Conservation (phyloP, 2,329 filamentous ascomycete species). For the Cadophora sp. region DNA sequence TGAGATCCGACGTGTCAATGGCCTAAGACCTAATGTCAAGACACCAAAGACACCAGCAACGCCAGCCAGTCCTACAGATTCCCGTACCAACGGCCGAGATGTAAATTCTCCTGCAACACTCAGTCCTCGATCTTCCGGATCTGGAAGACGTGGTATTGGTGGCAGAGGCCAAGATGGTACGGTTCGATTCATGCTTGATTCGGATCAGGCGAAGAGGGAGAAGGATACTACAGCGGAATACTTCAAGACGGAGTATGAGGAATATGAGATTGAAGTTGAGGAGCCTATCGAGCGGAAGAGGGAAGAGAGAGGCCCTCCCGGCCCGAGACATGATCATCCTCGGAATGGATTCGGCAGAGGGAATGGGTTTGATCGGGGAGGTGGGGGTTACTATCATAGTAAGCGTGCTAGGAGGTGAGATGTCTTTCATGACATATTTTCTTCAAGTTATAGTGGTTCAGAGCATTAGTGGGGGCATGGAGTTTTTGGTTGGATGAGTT, state of each 20-base stretch:
- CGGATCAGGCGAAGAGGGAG: slow-evolving; percentile 76
- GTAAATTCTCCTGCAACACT: slow-evolving; percentile 42
- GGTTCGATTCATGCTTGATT: slow-evolving; percentile 88
- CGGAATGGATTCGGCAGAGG: slow-evolving; percentile 29
- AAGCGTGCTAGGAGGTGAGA: slow-evolving; percentile 27
- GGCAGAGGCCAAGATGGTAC: slow-evolving; percentile 68
- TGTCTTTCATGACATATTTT: not conserved
- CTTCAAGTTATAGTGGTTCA: not conserved
- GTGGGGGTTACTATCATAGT: slow-evolving; percentile 25
- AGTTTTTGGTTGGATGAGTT: slow-evolving; percentile 3
- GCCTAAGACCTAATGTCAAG: slow-evolving; percentile 45
- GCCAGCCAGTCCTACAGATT: slow-evolving; percentile 44
- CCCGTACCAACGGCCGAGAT: slow-evolving; percentile 42
- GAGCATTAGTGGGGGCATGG: not conserved
- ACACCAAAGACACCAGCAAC: slow-evolving; percentile 47
- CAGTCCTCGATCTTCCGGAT: slow-evolving; percentile 43
- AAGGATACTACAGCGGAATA: slow-evolving; percentile 70
- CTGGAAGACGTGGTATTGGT: slow-evolving; percentile 37
- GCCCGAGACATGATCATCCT: slow-evolving; percentile 22
- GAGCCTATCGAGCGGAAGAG: slow-evolving; percentile 50
- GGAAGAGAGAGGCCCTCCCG: slow-evolving; percentile 27
- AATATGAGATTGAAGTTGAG: slow-evolving; percentile 80
- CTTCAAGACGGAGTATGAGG: slow-evolving; percentile 77
- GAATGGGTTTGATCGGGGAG: slow-evolving; percentile 28
- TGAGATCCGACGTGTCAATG: slow-evolving; percentile 46